Base-by-base conservation (phyloP, 164 flowering plant species). In the Chimonanthus salicifolius region DNA sequence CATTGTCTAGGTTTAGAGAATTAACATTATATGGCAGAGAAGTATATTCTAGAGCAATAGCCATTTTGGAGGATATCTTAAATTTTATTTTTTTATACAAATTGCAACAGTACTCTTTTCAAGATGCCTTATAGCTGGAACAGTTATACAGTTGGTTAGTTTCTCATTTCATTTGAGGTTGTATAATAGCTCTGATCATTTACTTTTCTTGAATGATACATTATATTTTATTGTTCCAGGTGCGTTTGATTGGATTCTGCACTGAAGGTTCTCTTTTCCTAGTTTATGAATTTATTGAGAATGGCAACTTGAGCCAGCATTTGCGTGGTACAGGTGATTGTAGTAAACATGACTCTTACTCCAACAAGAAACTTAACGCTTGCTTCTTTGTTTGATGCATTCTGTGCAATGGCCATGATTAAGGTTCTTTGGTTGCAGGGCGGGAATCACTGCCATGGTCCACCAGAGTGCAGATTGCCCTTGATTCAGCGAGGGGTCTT, bases 401-500 rank as follows among this genome's bases (percentile, higher is more conserved):
- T 54, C 16, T 13, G 60, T 54, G n/a, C 18, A 43, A 47, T 64
- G 45, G 21, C 46, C 4, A 71, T 16, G 60, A 50, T 33, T 54
- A 20, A 21, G 48, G 9, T 69, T 69, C 46, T 48, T 11, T 47
- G 2, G 6, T 49, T 81, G 20, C 82, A 92, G 97, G 78, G 18
- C 83, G 80, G 80, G 89, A 87, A 6, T 90, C 92, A 45, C 81
- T 94, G 49, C 78, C 94, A 71, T 94, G 98, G 98, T 51, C 90
- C 76, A 71, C 82, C 33, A 84, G 99, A 82, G 91, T 94, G 74
- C 99, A 92, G 78, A 92, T 94, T 71, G 99, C 99, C 65, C 92
- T 94, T 47, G 97, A 94, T 80, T 91, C 99, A 46, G 99, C 99
- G 7, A 86, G 99, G 80, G 99, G 99, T 70, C 97, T 94, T 68